These are phyloP conservation scores for Clitoria ternatea DNA, from an alignment of 306 rosid species.

Conservation along the genomic window DNA sequence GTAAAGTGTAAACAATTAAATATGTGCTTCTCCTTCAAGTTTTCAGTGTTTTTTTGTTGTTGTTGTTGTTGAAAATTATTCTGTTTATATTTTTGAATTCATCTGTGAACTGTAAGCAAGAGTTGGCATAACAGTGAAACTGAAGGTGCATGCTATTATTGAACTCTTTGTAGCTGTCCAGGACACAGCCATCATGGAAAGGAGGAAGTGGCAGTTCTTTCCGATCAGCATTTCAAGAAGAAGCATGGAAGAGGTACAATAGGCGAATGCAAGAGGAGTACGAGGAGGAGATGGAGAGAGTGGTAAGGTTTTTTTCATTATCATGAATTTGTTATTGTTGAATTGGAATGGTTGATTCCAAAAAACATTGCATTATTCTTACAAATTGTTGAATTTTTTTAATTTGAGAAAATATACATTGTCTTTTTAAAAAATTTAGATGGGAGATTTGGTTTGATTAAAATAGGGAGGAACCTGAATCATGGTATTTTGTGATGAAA, in stretches of 20 bases:
- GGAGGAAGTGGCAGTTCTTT: conserved; percentile 50
- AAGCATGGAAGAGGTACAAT: conserved; percentile 78
- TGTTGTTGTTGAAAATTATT: background rate
- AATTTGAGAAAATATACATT: background rate
- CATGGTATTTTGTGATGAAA: background rate
- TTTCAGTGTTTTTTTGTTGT: background rate
- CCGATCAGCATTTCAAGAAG: conserved; percentile 77
- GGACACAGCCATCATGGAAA: conserved; percentile 52
- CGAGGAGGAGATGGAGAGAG: conserved; percentile 93
- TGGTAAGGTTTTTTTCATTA: conserved; percentile 72
- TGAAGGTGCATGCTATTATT: conserved; percentile 34
- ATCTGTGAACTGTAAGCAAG: background rate
- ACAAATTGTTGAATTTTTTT: no score
- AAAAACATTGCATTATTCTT: no score
- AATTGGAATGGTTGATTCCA: no score
- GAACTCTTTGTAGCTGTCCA: conserved; percentile 52
- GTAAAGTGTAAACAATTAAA: no score
- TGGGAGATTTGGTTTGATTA: background rate
- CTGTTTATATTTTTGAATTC: background rate
- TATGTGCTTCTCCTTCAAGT: no score
- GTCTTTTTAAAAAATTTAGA: background rate
- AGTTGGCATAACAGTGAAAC: conserved; percentile 11
- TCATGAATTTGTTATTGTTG: no score
- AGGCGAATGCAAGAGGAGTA: conserved; percentile 82
- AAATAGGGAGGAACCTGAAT: background rate